Evolutionary conservation across 306 rosid genomes (phyloP), one percentile per base, ranked within the genome.

Genomic region (Potentilla sterilis): DNA sequence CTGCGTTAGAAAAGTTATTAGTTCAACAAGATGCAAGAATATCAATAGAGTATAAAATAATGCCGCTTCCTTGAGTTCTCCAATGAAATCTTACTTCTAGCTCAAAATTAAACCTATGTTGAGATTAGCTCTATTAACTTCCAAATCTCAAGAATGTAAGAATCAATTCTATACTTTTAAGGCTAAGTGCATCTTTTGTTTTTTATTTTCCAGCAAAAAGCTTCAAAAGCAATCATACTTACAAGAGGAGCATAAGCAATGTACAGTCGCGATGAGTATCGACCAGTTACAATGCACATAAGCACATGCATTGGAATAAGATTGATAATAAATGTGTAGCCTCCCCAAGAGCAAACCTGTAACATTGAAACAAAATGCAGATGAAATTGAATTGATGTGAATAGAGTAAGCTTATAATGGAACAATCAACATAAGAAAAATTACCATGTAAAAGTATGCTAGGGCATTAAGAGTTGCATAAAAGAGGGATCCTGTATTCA

Each of bases 281-380:
- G 97, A 44, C 99, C 99, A 52, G 99, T 92, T 67, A 88, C 75
- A 82, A 96, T 86, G 96, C 99, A 96, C 86, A 96, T 81, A 78
- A 96, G 98, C 51, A 78, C 99, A 87, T 96, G 99, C 92, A 96
- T 92, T 6, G 99, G 99, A 88, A 96, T 96, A 72, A 96, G 99
- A 77, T 96, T 96, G 82, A 96, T 92, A 77, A 96, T 96, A 76
- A 96, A 96, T 76, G 99, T 92, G 92, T 96, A 96, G 69, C 99
- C 99, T 90, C 99, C 99, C 99, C 99, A 96, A 58, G 99, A 92
- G 90, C 99, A 96, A 88, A 96, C 99, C 99, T 96, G 80, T 75
- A 84, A 52, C 59, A 85, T 57, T 59, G 35, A 59, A 85, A 78
- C 75, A 58, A 69, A 62, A 55, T 51, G 72, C 59, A 52, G 78